phyloP scores from a whole-genome alignment of 345 rosid genomes.

The Lumnitzera littorea region DNA sequence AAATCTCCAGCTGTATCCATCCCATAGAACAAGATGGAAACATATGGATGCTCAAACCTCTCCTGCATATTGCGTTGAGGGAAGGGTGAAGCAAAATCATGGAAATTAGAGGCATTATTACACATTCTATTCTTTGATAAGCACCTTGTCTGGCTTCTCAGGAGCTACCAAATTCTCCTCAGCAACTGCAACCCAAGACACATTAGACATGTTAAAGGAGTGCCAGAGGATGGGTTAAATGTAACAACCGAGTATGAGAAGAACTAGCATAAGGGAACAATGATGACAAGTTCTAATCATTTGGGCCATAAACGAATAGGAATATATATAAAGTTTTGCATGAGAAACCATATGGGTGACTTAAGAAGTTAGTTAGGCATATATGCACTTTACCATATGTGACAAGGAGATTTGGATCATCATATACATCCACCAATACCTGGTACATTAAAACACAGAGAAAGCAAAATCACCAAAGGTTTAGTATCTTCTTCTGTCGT shows the following conservation, averaged over 20 bases:
- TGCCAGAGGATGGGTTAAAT: slow-evolving; percentile 2
- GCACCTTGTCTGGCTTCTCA: slow-evolving; percentile 58
- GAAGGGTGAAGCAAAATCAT: background rate
- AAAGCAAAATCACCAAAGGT: background rate
- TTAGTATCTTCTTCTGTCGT: no score
- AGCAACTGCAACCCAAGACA: slow-evolving; percentile 52
- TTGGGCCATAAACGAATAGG: background rate
- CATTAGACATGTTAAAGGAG: background rate
- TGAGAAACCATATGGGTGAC: background rate
- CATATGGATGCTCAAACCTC: slow-evolving; percentile 84
- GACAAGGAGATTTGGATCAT: slow-evolving; percentile 69
- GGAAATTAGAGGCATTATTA: background rate
- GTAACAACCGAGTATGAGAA: background rate
- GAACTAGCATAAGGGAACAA: background rate
- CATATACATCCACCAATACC: slow-evolving; percentile 74
- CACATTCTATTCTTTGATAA: slow-evolving; percentile 9
- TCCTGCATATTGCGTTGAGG: slow-evolving; percentile 38
- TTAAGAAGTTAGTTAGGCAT: background rate
- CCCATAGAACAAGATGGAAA: slow-evolving; percentile 78
- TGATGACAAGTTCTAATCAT: no score
- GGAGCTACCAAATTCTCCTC: slow-evolving; percentile 74
- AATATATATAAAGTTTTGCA: background rate
- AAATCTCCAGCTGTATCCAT: slow-evolving; percentile 80
- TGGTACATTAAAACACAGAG: slow-evolving; percentile 21
- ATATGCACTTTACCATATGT: slow-evolving; percentile 60